These are phyloP conservation scores for Salvia rosmarinus DNA, from an alignment of 257 asterid genomes.

Conservation along the genomic window DNA sequence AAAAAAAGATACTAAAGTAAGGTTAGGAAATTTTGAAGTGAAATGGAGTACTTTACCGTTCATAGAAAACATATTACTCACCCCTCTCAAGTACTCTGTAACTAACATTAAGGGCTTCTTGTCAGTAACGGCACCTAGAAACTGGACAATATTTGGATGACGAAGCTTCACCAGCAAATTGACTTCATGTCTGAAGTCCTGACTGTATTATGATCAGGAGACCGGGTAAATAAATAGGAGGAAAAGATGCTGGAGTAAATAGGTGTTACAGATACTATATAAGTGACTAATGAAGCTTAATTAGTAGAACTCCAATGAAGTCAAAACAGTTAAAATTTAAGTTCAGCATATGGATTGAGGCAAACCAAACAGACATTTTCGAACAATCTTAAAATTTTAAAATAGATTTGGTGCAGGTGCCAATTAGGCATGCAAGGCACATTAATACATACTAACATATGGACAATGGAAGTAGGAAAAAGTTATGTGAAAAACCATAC, in stretches of 20 bases:
- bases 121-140: conserved; percentile 96
- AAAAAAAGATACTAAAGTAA: conserved; percentile 22
- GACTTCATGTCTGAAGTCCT: conserved; percentile 98
- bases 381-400: conserved; percentile 9
- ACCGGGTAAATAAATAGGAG: conserved; percentile 22
- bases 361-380: background rate
- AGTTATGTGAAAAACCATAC: conserved; percentile 52
- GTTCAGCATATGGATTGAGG: conserved; percentile 1
- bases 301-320: conserved; percentile 11
- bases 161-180: conserved; percentile 98
- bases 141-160: conserved; percentile 99
- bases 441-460: background rate
- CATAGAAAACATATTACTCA: conserved; percentile 44
- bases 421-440: conserved; percentile 23
- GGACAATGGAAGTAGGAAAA: conserved; percentile 12
- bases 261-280: background rate
- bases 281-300: conserved; percentile 21
- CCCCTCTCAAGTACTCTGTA: conserved; percentile 97
- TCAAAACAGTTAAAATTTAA: background rate
- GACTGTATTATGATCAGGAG: conserved; percentile 57
- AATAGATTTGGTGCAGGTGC: conserved; percentile 24
- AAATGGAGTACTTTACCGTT: conserved; percentile 8
- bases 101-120: conserved; percentile 94
- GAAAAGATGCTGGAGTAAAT: conserved; percentile 30
- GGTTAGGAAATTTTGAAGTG: conserved; percentile 24